These are phyloP conservation scores for Diddensiella santjacobensis DNA, from an alignment of 805 yeast species.

Conservation along the genomic window DNA sequence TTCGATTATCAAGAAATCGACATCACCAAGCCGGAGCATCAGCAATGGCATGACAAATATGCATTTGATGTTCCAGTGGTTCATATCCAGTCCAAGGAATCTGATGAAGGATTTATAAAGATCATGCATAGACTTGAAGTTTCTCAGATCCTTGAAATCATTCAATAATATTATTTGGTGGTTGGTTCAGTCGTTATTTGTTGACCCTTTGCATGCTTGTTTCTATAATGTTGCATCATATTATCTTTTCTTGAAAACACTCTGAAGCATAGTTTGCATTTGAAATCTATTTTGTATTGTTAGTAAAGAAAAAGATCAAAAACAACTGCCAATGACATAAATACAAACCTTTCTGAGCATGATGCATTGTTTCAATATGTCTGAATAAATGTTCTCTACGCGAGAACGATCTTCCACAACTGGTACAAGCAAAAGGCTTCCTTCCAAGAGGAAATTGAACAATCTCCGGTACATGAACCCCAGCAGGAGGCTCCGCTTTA, in stretches of 20 bases:
- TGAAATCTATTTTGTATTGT: conserved; percentile 13
- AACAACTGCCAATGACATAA: not conserved
- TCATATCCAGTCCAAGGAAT: conserved; percentile 23
- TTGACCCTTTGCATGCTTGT: conserved; percentile 20
- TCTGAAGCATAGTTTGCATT: conserved; percentile 21
- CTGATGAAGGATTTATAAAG: conserved; percentile 7
- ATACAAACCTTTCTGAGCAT: conserved; percentile 22
- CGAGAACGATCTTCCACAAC: conserved; percentile 25
- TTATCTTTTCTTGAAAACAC: conserved; percentile 26
- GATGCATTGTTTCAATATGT: conserved; percentile 26
- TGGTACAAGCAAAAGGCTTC: conserved; percentile 22
- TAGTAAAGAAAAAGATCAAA: not conserved
- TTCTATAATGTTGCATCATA: conserved; percentile 27
- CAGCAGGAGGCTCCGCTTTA: conserved; percentile 4
- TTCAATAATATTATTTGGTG: conserved; percentile 5
- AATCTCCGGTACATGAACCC: not conserved
- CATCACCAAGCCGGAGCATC: conserved; percentile 32
- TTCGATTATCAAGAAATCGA: conserved; percentile 30
- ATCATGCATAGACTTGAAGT: conserved; percentile 29
- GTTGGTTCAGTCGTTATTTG: not conserved
- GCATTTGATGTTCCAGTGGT: conserved; percentile 38
- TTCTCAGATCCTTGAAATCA: conserved; percentile 19
- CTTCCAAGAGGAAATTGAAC: conserved; percentile 7
- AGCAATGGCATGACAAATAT: conserved; percentile 35
- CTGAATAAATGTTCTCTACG: conserved; percentile 25